Conservation (phyloP, 2,329 filamentous ascomycete genomes). For the Dichotomopilus funicola region DNA sequence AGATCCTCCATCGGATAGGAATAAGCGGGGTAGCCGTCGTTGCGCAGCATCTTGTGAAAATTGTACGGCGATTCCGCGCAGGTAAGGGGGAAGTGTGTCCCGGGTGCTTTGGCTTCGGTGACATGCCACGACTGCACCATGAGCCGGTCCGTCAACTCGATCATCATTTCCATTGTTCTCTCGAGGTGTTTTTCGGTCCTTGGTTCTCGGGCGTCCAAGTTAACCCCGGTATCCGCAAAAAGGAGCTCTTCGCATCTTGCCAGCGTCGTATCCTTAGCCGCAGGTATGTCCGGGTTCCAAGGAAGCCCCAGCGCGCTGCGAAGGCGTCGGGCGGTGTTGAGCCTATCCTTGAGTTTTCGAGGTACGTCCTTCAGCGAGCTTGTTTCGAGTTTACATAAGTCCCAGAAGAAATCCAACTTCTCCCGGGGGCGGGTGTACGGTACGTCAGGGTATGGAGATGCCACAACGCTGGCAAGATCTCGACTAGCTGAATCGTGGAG, state of each 20-base stretch:
- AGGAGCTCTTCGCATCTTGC: slow-evolving; percentile 11
- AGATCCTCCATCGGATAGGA: slow-evolving; percentile 22
- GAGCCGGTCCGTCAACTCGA: slow-evolving; percentile 28
- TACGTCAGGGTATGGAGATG: slow-evolving; percentile 2
- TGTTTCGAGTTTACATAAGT: slow-evolving; percentile 17
- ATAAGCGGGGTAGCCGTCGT: slow-evolving; percentile 31
- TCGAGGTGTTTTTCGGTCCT: slow-evolving; percentile 19
- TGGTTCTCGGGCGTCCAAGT: slow-evolving; percentile 17
- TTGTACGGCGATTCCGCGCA: slow-evolving; percentile 29
- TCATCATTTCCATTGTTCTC: slow-evolving; percentile 20
- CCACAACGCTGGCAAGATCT: slow-evolving; percentile 17
- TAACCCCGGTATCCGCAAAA: slow-evolving; percentile 3
- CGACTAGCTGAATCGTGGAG: slow-evolving; percentile 28
- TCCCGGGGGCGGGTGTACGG: slow-evolving; percentile 3
- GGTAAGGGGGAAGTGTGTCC: slow-evolving; percentile 13
- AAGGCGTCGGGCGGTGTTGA: neutral
- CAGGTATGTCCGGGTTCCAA: neutral
- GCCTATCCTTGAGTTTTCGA: neutral
- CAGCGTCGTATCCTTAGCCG: slow-evolving; percentile 5
- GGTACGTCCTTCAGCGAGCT: neutral
- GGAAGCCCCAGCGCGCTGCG: slow-evolving; percentile 1
- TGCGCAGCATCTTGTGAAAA: slow-evolving; percentile 29
- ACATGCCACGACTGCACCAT: slow-evolving; percentile 26
- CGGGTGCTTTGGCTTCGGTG: slow-evolving; percentile 19
- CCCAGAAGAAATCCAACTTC: slow-evolving; percentile 11